Percentiles rank a stretch among this genome's conserved stretches.
Conservation (phyloP, 192 early-diverging fungal species). For the Spizellomyces punctatus region DNA sequence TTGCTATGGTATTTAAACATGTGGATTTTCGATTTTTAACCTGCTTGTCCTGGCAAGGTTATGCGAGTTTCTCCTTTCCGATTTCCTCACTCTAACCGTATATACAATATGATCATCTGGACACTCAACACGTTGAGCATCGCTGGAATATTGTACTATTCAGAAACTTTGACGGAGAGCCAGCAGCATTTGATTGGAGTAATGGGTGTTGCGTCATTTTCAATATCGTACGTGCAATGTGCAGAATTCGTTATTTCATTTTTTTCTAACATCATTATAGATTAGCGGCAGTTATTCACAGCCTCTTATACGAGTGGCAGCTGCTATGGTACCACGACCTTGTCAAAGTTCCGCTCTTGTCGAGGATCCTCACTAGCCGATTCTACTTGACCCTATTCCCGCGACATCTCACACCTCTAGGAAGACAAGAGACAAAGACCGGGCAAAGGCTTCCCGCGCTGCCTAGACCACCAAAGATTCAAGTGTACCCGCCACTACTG, state of each 20-base stretch:
- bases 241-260: background rate
- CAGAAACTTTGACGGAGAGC: background rate
- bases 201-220: background rate
- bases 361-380: background rate
- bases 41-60: background rate
- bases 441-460: conserved; percentile 5
- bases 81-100: conserved; percentile 24
- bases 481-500: conserved; percentile 1
- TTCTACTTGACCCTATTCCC: conserved; percentile 15
- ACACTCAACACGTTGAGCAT: conserved; percentile 5
- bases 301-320: conserved; percentile 25
- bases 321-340: conserved; percentile 20
- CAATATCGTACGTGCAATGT: conserved; percentile 4
- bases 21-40: too few species aligned
- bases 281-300: conserved; percentile 11
- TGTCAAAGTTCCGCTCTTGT: background rate
- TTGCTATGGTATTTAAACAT: too few species aligned
- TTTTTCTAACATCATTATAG: background rate
- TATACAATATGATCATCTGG: conserved; percentile 18
- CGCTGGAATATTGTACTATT: conserved; percentile 23
- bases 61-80: conserved; percentile 20
- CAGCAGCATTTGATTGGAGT: conserved; percentile 5
- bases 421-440: background rate
- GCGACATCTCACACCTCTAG: conserved; percentile 8
- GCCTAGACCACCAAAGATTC: background rate